Evolutionary conservation across 1,139 yeast species (phyloP).

Genomic region (Taphrina flavorubra): DNA sequence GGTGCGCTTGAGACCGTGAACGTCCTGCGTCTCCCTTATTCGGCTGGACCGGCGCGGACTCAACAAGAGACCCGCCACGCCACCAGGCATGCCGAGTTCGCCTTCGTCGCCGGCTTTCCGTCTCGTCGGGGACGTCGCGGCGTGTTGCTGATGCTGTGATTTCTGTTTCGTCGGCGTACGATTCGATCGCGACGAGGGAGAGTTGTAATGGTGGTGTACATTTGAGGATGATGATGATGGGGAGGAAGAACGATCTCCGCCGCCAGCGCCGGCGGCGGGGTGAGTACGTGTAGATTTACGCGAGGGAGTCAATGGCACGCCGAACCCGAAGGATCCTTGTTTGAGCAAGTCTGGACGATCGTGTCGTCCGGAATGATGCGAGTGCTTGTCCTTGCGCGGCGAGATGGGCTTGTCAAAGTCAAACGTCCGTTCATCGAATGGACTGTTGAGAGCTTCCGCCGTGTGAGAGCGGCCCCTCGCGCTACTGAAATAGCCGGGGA

Average conservation of each 20-base stretch:
- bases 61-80: constrained; percentile 35
- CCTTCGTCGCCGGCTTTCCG: constrained; percentile 18
- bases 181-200: constrained; percentile 5
- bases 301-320: constrained; percentile 35
- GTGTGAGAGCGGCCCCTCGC: constrained; percentile 14
- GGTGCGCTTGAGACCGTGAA: constrained; percentile 30
- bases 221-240: neutral
- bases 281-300: constrained; percentile 18
- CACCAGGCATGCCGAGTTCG: constrained; percentile 25
- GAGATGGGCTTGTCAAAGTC: constrained; percentile 33
- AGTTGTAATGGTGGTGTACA: neutral
- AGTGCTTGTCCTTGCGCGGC: constrained; percentile 21
- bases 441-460: constrained; percentile 28
- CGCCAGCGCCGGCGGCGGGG: neutral
- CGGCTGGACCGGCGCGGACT: constrained; percentile 34
- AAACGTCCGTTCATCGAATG: constrained; percentile 37
- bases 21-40: constrained; percentile 11
- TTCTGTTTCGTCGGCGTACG: neutral
- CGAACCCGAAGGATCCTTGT: constrained; percentile 36
- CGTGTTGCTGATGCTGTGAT: neutral
- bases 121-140: constrained; percentile 22
- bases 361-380: constrained; percentile 1
- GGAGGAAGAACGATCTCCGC: neutral
- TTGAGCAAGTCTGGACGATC: constrained; percentile 31
- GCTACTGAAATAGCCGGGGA: constrained; percentile 20